Percentiles rank a stretch among this genome's conserved stretches.
Evolutionary conservation across 345 rosid genomes (phyloP).

Genomic region (Corymbia maculata): DNA sequence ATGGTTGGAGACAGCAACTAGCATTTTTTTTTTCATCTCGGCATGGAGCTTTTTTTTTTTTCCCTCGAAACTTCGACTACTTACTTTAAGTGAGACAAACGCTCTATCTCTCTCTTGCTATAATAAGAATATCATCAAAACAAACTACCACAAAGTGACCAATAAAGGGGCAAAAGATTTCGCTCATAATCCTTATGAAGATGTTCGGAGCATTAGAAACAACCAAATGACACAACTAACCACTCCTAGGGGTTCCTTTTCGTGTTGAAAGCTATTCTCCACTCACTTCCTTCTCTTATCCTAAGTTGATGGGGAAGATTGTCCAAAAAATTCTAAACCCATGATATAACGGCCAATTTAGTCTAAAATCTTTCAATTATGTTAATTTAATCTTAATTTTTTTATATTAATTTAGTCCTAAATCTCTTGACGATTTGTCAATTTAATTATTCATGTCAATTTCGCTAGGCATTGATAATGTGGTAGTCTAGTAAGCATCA

Average conservation of each 20-base stretch:
- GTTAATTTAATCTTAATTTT: background rate
- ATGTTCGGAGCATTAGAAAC: background rate
- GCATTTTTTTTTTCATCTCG: background rate
- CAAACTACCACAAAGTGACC: background rate
- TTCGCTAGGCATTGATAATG: background rate
- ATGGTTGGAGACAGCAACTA: background rate
- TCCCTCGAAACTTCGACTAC: background rate
- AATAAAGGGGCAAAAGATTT: background rate
- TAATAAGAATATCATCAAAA: background rate
- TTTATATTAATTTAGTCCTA: background rate
- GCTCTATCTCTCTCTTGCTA: background rate
- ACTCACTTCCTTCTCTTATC: background rate
- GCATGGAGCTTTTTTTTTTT: background rate
- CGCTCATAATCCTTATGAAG: background rate
- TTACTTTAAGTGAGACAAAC: background rate
- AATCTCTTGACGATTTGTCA: background rate
- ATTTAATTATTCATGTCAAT: background rate
- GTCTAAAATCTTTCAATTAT: fast-evolving
- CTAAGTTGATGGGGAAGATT: background rate
- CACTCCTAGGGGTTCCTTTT: background rate
- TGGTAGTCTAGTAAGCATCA: background rate
- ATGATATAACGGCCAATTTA: background rate
- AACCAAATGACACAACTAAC: background rate
- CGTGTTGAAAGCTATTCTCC: background rate
- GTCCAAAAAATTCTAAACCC: background rate